phyloP scores from a whole-genome alignment of 768 basidiomycete genomes.

The Dacryopinax spathularia region DNA sequence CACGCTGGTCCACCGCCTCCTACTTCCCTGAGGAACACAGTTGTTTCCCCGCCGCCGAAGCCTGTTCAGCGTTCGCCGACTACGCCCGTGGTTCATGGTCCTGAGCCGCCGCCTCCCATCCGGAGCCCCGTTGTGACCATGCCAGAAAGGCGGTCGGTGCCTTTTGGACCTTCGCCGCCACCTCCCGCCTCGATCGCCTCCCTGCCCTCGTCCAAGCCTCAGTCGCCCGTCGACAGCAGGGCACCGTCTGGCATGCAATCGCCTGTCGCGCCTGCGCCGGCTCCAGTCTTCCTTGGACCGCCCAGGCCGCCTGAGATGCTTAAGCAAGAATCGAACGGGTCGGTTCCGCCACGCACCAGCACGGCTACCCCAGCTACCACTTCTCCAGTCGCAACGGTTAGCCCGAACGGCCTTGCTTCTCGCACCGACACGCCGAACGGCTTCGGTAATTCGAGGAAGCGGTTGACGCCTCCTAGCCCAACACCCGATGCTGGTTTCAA shows the following conservation, averaged over 20 bases:
- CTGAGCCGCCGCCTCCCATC: neutral
- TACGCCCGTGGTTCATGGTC: neutral
- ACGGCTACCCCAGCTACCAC: neutral
- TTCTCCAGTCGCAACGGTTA: neutral
- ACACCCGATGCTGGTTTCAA: neutral
- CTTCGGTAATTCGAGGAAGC: neutral
- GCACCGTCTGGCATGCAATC: neutral
- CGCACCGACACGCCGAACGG: constrained; percentile 1
- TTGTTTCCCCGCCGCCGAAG: neutral
- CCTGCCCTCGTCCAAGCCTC: neutral
- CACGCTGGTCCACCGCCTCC: neutral
- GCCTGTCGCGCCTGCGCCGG: neutral
- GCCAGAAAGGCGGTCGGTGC: neutral
- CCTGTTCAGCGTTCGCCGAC: neutral
- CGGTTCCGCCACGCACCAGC: neutral
- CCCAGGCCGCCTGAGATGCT: neutral
- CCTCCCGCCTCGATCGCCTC: neutral
- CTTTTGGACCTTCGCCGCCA: neutral
- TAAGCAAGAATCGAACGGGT: neutral
- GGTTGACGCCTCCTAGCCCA: neutral
- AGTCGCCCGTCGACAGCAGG: neutral
- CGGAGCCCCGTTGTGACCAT: neutral
- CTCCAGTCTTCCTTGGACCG: neutral
- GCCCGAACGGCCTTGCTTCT: neutral
- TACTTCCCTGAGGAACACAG: neutral